These are phyloP conservation scores for Nakaseomyces uthaithaninus DNA, from an alignment of 1,139 yeast genomes.

Conservation along the genomic window DNA sequence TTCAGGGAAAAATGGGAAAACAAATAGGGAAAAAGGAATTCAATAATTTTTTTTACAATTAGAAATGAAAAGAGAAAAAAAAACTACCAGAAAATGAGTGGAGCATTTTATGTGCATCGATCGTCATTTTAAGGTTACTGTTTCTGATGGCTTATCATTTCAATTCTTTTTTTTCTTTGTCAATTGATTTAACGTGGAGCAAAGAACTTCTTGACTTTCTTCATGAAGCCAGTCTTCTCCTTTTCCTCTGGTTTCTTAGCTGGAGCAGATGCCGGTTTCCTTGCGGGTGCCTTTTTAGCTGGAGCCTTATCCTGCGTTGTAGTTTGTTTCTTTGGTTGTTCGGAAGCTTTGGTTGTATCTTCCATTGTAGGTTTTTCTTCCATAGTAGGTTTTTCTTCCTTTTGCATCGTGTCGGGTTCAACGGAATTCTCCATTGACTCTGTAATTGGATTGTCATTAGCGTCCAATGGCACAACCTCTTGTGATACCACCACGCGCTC, in stretches of 20 bases:
- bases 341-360: background rate
- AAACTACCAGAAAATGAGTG: too few relatives aligned
- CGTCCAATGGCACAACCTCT: constrained; percentile 23
- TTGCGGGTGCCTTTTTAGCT: constrained; percentile 6
- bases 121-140: too few relatives aligned
- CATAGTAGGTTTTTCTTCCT: background rate
- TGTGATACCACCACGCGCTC: constrained; percentile 33
- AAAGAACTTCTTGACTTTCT: constrained; percentile 4
- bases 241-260: background rate
- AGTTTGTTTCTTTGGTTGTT: constrained; percentile 2
- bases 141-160: too few relatives aligned
- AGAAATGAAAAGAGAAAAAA: too few relatives aligned
- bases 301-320: background rate
- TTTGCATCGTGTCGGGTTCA: background rate
- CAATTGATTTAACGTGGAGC: constrained; percentile 6
- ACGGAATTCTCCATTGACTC: background rate
- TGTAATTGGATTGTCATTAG: constrained; percentile 16
- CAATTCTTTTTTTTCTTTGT: too few relatives aligned
- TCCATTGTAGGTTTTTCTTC: constrained; percentile 2
- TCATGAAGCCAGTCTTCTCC: background rate
- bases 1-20: too few relatives aligned
- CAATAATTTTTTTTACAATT: too few relatives aligned
- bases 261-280: background rate
- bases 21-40: background rate
- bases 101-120: too few relatives aligned